Percentiles rank a stretch among this genome's conserved stretches.
These are phyloP conservation scores for Parafenestella ontariensis DNA, from an alignment of 2,329 filamentous ascomycete species.

Conservation along the genomic window DNA sequence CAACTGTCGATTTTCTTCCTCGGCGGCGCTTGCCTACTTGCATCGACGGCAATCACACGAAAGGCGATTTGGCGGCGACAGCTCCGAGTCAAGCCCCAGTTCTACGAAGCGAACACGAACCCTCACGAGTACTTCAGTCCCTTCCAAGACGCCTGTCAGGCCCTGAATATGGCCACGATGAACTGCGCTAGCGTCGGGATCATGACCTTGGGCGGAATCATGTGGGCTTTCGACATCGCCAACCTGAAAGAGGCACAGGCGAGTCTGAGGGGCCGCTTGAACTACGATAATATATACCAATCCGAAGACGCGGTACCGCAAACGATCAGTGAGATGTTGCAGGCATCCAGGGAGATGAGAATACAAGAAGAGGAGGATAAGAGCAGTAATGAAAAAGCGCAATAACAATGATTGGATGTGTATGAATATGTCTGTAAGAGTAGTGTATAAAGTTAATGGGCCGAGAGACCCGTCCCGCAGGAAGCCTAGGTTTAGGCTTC, in stretches of 20 bases:
- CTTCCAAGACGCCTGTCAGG: conserved; percentile 78
- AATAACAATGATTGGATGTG: conserved; percentile 19
- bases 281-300: conserved; percentile 62
- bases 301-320: conserved; percentile 40
- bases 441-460: conserved; percentile 27
- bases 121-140: conserved; percentile 63
- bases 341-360: conserved; percentile 54
- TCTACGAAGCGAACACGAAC: conserved; percentile 69
- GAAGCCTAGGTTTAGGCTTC: neutral
- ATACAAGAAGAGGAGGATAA: conserved; percentile 24
- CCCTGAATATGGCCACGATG: conserved; percentile 83
- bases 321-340: conserved; percentile 40
- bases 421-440: conserved; percentile 27
- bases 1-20: conserved; percentile 76
- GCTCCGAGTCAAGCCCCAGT: conserved; percentile 69
- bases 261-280: conserved; percentile 64
- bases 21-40: conserved; percentile 76
- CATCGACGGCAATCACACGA: conserved; percentile 70
- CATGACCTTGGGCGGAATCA: conserved; percentile 73
- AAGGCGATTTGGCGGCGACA: conserved; percentile 71
- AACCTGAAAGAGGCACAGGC: conserved; percentile 61
- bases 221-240: conserved; percentile 78
- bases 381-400: conserved; percentile 11
- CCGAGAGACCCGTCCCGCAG: neutral
- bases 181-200: conserved; percentile 81